Percentiles rank a stretch among this genome's conserved stretches.
phyloP scores from a whole-genome alignment of 495 filamentous ascomycete genomes.

The Xylaria curta region DNA sequence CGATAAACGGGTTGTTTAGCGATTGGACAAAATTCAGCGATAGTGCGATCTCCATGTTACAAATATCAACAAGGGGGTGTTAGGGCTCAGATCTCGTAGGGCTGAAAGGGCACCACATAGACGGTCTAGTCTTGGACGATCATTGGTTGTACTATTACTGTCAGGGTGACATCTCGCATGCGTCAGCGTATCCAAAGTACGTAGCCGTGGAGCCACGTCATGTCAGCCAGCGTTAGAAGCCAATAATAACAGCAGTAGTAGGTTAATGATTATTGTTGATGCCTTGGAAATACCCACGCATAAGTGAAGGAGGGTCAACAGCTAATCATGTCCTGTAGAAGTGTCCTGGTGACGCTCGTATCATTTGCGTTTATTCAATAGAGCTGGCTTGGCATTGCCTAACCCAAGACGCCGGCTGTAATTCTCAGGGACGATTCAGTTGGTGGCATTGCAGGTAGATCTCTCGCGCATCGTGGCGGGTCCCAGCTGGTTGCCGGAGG shows the following conservation, averaged over 20 bases:
- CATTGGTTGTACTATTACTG: constrained; percentile 31
- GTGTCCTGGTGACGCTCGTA: constrained; percentile 18
- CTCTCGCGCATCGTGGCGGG: constrained; percentile 7
- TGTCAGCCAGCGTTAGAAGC: constrained; percentile 14
- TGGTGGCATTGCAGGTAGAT: constrained; percentile 19
- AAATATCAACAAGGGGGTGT: constrained; percentile 30
- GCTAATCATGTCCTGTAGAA: constrained; percentile 17
- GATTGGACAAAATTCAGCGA: constrained; percentile 20
- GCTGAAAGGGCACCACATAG: constrained; percentile 40
- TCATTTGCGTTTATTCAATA: constrained; percentile 1
- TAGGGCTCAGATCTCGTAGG: constrained; percentile 45
- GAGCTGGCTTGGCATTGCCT: constrained; percentile 18
- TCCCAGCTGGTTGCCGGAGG: background rate
- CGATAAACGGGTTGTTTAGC: background rate
- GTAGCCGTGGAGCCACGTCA: constrained; percentile 27
- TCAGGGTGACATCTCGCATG: constrained; percentile 21
- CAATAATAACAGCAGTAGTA: constrained; percentile 5
- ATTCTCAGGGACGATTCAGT: background rate
- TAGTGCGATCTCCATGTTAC: constrained; percentile 28
- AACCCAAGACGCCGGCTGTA: background rate
- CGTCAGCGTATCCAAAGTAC: constrained; percentile 21
- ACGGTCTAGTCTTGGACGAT: constrained; percentile 32
- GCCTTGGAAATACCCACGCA: background rate
- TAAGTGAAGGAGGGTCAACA: constrained; percentile 11
- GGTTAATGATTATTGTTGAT: constrained; percentile 12